Evolutionary conservation across 1,139 yeast species (phyloP), one percentile per base, ranked within the genome.

Genomic region (Eremothecium cymbalariae): DNA sequence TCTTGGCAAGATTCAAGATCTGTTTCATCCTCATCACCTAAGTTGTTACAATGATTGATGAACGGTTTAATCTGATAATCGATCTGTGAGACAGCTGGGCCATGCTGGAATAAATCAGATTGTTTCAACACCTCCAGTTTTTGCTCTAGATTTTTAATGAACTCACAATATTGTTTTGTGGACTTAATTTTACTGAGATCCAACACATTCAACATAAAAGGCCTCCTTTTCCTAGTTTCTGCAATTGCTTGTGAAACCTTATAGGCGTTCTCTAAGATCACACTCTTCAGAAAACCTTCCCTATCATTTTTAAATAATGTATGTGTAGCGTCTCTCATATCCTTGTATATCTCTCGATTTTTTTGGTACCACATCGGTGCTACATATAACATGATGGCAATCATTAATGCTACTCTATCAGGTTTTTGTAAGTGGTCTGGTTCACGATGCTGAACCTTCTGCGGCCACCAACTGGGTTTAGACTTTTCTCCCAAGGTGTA

Each of bases 401-500:
- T 59, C 48, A 80, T 57, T 17, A 81, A 54, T 3, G 48, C 50
- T 13, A 77, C 52, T 38, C 93, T 58, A 42, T 74, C 77, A 2
- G 57, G 57, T 49, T 77, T 80, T 41, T 65, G 68, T 40, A 81
- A 60, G 56, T 81, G 86, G 53, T 81, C 90, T 0, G 90, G 90
- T 47, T 81, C 90, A 32, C 65, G 64, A 55, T 81, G 90, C 25
- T 72, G 63, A 0, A 77, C 72, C 12, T 45, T 37, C 0, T 27
- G 27, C 0, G 90, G 90, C 93, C 90, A 81, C 88, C 90, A 80
- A 1, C 50, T 50, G 0, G 90, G 90, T 42, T 64, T 71, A 7
- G 72, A 48, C 1, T 25, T 34, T 9, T 67, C 66, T 2, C 72
- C 74, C 13, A 52, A 48, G 39, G 74, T 78, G 52, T 81, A 81